phyloP scores from a whole-genome alignment of 2,329 filamentous ascomycete species.

The Ascochyta clinopodiicola region DNA sequence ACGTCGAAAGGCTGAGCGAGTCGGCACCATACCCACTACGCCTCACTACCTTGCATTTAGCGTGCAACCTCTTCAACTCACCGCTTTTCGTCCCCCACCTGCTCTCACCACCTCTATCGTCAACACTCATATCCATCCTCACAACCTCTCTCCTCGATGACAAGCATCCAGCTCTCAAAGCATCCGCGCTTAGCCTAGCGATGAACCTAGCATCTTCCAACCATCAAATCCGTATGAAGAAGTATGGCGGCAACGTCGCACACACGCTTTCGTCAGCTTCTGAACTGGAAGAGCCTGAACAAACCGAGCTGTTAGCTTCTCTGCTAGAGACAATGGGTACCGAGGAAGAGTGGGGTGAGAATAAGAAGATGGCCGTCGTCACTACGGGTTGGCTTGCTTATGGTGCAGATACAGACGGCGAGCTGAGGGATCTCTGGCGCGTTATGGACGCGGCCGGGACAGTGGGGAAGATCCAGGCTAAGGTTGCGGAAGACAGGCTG shows the following conservation, averaged over 20 bases:
- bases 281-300: slow-evolving; percentile 69
- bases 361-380: slow-evolving; percentile 76
- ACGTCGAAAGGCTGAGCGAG: slow-evolving; percentile 61
- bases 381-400: slow-evolving; percentile 80
- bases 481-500: slow-evolving; percentile 38
- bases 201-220: slow-evolving; percentile 81
- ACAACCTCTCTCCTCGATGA: slow-evolving; percentile 81
- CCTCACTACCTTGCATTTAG: slow-evolving; percentile 81
- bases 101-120: slow-evolving; percentile 57
- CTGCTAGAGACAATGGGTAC: slow-evolving; percentile 73
- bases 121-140: slow-evolving; percentile 70
- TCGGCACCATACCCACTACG: slow-evolving; percentile 79
- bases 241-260: slow-evolving; percentile 45
- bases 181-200: slow-evolving; percentile 80
- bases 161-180: slow-evolving; percentile 74
- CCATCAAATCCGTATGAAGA: slow-evolving; percentile 67
- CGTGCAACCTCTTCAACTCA: slow-evolving; percentile 84
- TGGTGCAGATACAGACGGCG: slow-evolving; percentile 70
- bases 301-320: slow-evolving; percentile 82
- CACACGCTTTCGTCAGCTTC: slow-evolving; percentile 21
- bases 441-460: slow-evolving; percentile 76
- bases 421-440: slow-evolving; percentile 78
- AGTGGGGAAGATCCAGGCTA: slow-evolving; percentile 51
- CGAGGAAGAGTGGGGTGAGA: slow-evolving; percentile 65
- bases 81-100: slow-evolving; percentile 73